Conservation (phyloP, 2,329 filamentous ascomycete genomes). For the Trichoderma asperellum region DNA sequence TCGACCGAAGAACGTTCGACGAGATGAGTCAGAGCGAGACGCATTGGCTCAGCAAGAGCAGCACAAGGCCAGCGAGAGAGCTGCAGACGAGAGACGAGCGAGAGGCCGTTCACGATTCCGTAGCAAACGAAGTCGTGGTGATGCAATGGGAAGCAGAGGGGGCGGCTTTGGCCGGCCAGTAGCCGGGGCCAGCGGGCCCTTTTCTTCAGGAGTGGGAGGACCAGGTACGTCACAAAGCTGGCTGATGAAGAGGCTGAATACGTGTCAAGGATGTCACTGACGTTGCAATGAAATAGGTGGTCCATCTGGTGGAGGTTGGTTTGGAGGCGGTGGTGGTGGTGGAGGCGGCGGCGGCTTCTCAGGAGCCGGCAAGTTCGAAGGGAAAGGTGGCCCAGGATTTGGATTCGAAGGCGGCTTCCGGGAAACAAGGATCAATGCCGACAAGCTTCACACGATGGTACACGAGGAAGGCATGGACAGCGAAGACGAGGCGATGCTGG, state of each 20-base stretch:
- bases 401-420: conserved; percentile 41
- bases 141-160: conserved; percentile 49
- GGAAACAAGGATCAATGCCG: conserved; percentile 60
- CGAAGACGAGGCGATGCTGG: conserved; percentile 50
- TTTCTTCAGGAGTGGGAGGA: conserved; percentile 41
- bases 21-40: conserved; percentile 56
- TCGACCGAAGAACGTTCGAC: conserved; percentile 52
- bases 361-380: conserved; percentile 42
- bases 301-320: conserved; percentile 37
- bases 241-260: background rate
- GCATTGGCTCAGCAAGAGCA: conserved; percentile 51
- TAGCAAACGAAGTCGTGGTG: conserved; percentile 50
- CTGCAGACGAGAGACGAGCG: conserved; percentile 46
- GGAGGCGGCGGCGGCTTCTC: conserved; percentile 38
- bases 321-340: conserved; percentile 39
- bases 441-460: conserved; percentile 54
- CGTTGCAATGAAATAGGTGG: conserved; percentile 29
- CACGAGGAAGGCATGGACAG: conserved; percentile 51
- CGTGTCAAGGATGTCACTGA: background rate
- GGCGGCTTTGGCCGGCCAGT: conserved; percentile 42
- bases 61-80: conserved; percentile 48
- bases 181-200: conserved; percentile 46
- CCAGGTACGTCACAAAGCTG: conserved; percentile 29
- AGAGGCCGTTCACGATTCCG: conserved; percentile 47
- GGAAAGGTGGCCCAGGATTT: conserved; percentile 48